Evolutionary conservation across 352 stramenopile species (phyloP).

Genomic region (Elongisporangium anandrum): DNA sequence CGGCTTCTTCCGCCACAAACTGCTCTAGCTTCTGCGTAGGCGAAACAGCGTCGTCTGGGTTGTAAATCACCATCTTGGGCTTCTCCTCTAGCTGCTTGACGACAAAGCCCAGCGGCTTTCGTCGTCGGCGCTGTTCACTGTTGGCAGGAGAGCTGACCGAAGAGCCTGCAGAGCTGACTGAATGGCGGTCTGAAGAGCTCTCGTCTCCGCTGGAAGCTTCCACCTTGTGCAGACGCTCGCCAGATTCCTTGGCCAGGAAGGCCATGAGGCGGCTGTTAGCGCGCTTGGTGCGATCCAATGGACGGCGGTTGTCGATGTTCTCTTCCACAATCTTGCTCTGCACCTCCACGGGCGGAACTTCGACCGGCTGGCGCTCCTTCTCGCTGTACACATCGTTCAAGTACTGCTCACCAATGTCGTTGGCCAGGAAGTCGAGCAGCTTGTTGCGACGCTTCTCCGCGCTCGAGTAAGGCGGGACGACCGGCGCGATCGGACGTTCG

Average conservation of each 20-base stretch:
- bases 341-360: slow-evolving; percentile 5
- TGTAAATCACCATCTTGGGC: slow-evolving; percentile 48
- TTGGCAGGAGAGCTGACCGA: background rate
- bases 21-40: slow-evolving; percentile 30
- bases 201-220: background rate
- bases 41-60: slow-evolving; percentile 34
- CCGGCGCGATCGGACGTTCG: background rate
- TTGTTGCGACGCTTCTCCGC: slow-evolving; percentile 49
- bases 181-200: slow-evolving; percentile 13
- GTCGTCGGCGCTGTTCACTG: slow-evolving; percentile 8
- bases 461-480: slow-evolving; percentile 2
- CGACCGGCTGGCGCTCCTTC: slow-evolving; percentile 29
- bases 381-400: slow-evolving; percentile 69
- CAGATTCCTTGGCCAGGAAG: slow-evolving; percentile 51
- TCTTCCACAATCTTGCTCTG: slow-evolving; percentile 4
- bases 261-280: slow-evolving; percentile 54
- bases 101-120: slow-evolving; percentile 52
- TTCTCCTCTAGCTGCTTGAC: slow-evolving; percentile 45
- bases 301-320: slow-evolving; percentile 8
- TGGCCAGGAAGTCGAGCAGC: slow-evolving; percentile 69
- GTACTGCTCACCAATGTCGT: slow-evolving; percentile 66
- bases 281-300: slow-evolving; percentile 15
- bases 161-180: slow-evolving; percentile 5
- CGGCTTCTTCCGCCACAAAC: slow-evolving; percentile 32
- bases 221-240: slow-evolving; percentile 29